Conservation (phyloP, 768 basidiomycete genomes). For the Naematelia encephala region DNA sequence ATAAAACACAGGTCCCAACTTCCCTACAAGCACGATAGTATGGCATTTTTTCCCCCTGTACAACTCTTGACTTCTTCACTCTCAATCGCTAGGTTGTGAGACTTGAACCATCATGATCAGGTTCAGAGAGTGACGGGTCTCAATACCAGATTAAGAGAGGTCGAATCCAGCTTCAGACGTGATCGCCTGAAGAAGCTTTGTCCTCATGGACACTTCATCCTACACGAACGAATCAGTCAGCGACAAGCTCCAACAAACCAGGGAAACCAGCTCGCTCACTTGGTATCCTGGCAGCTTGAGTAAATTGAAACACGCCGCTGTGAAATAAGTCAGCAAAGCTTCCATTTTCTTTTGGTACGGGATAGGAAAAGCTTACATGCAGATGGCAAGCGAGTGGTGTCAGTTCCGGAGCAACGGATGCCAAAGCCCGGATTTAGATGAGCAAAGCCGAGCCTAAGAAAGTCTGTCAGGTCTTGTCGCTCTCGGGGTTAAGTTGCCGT, state of each 20-base stretch:
- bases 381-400: constrained; percentile 53
- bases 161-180: constrained; percentile 88
- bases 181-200: constrained; percentile 82
- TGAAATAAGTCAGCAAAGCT: constrained; percentile 52
- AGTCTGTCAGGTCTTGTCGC: background rate
- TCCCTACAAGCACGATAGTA: no score
- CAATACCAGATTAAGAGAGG: constrained; percentile 61
- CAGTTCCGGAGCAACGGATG: constrained; percentile 74
- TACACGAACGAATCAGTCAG: constrained; percentile 59
- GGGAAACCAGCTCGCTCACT: constrained; percentile 21
- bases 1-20: background rate
- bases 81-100: no score
- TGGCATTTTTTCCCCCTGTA: background rate
- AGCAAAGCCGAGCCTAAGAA: constrained; percentile 46
- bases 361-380: constrained; percentile 28
- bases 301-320: constrained; percentile 87
- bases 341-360: constrained; percentile 51
- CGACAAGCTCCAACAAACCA: constrained; percentile 45
- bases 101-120: no score
- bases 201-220: constrained; percentile 62
- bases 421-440: constrained; percentile 76
- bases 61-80: background rate
- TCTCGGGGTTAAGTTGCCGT: background rate
- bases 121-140: no score
- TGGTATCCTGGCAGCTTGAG: constrained; percentile 63